Conservation (phyloP, 148 eudicot genomes). For the Camellia lanceoleosa region DNA sequence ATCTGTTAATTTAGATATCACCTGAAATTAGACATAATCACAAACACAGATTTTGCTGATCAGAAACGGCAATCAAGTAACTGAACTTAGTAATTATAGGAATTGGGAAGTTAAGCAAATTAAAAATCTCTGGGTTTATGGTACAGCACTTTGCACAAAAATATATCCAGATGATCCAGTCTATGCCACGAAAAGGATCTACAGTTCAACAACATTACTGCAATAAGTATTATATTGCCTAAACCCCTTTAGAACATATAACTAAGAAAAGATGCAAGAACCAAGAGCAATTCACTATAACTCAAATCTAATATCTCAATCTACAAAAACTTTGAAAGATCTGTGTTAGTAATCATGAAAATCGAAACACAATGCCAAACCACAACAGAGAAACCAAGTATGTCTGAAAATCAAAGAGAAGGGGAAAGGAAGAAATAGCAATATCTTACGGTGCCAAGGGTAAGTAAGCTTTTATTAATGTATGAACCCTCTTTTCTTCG, state of each 20-base stretch:
- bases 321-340: neutral
- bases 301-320: neutral
- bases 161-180: neutral
- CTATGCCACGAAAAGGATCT: neutral
- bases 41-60: neutral
- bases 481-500: constrained; percentile 83
- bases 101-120: neutral
- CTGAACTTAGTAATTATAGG: neutral
- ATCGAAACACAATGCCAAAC: neutral
- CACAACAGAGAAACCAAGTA: neutral
- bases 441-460: constrained; percentile 80
- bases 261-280: neutral
- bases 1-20: constrained; percentile 70
- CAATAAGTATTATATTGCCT: neutral
- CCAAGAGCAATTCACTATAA: neutral
- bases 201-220: neutral
- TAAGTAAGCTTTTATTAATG: constrained; percentile 74
- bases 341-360: neutral
- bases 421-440: neutral
- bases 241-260: neutral
- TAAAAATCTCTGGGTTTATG: neutral
- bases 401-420: neutral
- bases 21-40: constrained; percentile 29
- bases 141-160: neutral
- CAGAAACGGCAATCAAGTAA: neutral